phyloP scores from a whole-genome alignment of 495 filamentous ascomycete species.

The Aspergillus heteromorphus region DNA sequence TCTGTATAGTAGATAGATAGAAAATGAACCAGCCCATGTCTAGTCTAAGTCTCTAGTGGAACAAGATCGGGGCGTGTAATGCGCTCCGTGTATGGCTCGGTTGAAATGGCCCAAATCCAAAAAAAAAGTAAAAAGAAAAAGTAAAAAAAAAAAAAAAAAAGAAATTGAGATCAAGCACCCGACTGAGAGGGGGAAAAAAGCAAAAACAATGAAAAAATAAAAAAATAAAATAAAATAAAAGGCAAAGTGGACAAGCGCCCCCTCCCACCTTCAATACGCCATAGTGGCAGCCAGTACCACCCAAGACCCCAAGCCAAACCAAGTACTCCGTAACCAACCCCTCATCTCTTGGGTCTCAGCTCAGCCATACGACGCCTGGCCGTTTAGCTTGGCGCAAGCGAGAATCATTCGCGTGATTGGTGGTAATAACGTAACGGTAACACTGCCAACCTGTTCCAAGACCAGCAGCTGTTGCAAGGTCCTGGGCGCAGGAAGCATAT shows the following conservation, averaged over 20 bases:
- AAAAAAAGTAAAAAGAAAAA: background rate
- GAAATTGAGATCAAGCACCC: too few species aligned
- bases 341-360: background rate
- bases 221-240: background rate
- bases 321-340: too few species aligned
- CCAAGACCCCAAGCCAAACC: too few species aligned
- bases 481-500: background rate
- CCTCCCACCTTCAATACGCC: too few species aligned
- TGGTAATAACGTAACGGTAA: slow-evolving; percentile 4
- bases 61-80: too few species aligned
- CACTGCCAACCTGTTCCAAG: slow-evolving; percentile 1
- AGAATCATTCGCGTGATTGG: slow-evolving; percentile 14
- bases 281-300: too few species aligned
- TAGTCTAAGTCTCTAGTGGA: too few species aligned
- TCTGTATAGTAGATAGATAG: too few species aligned
- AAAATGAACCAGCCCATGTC: too few species aligned
- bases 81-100: too few species aligned
- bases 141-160: background rate
- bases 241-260: background rate
- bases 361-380: background rate
- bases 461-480: slow-evolving; percentile 8
- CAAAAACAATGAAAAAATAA: background rate
- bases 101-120: too few species aligned
- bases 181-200: background rate
- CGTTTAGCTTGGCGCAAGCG: slow-evolving; percentile 4